phyloP scores from a whole-genome alignment of 176 grass and related monocot species.

The Carex cristatella region DNA sequence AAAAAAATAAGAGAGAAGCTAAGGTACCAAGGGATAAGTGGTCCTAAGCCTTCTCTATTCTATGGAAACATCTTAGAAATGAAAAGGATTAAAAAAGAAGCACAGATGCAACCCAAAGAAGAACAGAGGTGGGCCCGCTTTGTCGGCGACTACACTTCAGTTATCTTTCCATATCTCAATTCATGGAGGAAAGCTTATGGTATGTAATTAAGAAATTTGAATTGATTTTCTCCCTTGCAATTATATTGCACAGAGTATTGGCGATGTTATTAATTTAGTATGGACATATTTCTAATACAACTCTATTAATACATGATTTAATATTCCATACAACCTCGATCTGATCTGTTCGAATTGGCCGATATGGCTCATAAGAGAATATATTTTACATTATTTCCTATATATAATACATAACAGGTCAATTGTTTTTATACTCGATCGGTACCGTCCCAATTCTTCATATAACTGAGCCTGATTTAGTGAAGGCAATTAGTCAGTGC shows the following conservation, averaged over 20 bases:
- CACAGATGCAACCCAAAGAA: not conserved
- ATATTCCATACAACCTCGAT: no score
- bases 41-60: slow-evolving; percentile 60
- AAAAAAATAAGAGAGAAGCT: slow-evolving; percentile 51
- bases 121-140: not conserved
- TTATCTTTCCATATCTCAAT: slow-evolving; percentile 57
- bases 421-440: slow-evolving; percentile 56
- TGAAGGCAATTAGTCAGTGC: slow-evolving; percentile 54
- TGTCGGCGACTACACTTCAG: slow-evolving; percentile 26
- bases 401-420: slow-evolving; percentile 23
- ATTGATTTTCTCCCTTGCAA: not conserved
- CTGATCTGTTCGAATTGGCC: not conserved
- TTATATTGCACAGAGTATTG: not conserved
- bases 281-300: not conserved
- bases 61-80: slow-evolving; percentile 68
- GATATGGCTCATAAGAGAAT: not conserved
- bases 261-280: not conserved
- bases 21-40: slow-evolving; percentile 57
- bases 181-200: slow-evolving; percentile 60
- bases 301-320: not conserved
- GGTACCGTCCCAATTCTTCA: slow-evolving; percentile 47
- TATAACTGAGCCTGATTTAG: slow-evolving; percentile 48
- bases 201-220: not conserved
- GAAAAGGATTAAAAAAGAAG: slow-evolving; percentile 39
- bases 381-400: not conserved